Percentiles rank a stretch among this genome's conserved stretches.
phyloP scores from a whole-genome alignment of 441 rosid genomes.

The Erysimum cheiri region DNA sequence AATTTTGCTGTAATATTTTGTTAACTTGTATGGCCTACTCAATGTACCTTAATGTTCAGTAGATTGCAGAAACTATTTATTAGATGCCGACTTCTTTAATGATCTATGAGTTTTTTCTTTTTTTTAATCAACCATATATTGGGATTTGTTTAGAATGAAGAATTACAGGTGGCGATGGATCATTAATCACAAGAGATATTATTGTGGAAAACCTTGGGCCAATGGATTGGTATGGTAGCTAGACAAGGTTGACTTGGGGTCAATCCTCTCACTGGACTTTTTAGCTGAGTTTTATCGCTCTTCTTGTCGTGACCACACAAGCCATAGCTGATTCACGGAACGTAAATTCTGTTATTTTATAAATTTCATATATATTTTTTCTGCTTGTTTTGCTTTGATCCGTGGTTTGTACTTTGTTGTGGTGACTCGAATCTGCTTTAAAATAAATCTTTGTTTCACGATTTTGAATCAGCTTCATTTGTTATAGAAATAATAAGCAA shows the following conservation, averaged over 20 bases:
- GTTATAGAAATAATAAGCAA: neutral
- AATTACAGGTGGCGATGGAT: constrained; percentile 2
- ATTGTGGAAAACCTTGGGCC: neutral
- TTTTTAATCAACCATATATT: neutral
- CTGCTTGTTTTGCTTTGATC: neutral
- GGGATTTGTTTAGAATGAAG: neutral
- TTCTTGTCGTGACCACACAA: neutral
- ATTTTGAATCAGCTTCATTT: neutral
- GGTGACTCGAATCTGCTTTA: neutral
- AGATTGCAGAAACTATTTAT: constrained; percentile 5
- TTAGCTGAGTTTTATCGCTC: neutral
- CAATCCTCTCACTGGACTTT: neutral
- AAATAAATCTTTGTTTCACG: neutral
- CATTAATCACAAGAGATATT: neutral
- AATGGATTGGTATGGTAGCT: neutral
- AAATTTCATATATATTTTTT: neutral
- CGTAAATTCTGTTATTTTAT: neutral
- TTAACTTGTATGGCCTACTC: constrained; percentile 8
- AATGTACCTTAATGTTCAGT: neutral
- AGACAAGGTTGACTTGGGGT: constrained; percentile 11
- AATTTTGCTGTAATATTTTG: neutral
- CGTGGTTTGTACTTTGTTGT: no score
- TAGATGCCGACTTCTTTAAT: neutral
- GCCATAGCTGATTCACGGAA: neutral
- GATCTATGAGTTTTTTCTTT: neutral